Base-by-base conservation (phyloP, 495 filamentous ascomycete genomes). In the Trypethelium eluteriae region DNA sequence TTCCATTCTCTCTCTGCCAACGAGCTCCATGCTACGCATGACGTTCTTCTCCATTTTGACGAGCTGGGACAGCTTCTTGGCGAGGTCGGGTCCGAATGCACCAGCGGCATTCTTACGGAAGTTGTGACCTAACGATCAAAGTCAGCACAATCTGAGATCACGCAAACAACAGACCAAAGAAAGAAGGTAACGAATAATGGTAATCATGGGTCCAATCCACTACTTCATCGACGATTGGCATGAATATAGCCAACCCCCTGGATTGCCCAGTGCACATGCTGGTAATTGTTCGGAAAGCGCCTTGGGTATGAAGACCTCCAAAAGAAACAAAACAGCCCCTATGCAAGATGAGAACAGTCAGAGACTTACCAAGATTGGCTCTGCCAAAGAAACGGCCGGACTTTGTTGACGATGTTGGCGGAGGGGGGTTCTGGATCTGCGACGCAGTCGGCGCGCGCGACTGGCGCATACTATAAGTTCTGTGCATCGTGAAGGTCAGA, bases 41-140 rank as follows among this genome's bases (percentile, higher is more conserved):
- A 96, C 89, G 74, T 98, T 98, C 89, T 98, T 98, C 81, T 98
- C 94, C 95, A 98, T 98, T 83, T 98, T 98, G 67, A 98, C 94
- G 44, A 98, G 85, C 82, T 96, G 91, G 36, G 93, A 88, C 65
- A 98, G 86, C 85, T 98, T 98, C 83, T 94, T 93, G 64, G 95
- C 89, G 39, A 98, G 88, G 66, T 98, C 94, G 66, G 94, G 95
- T 66, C 94, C 95, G 77, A 95, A 98, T 74, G 92, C 90, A 66
- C 94, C 94, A 66, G 93, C 93, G 63, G 92, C 83, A 64, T 89
- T 90, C 77, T 89, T 90, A 74, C 94, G 91, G 76, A 98, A 88
- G 64, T 89, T 91, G 90, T 98, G 94, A 74, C 93, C 94, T 97
- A 75, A 63, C 18, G 44, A 47, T 41, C 32, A 3, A 68, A 18